Evolutionary conservation across 2,329 filamentous ascomycete genomes (phyloP), one percentile per base, ranked within the genome.

Genomic region (Westerdykella sp.): DNA sequence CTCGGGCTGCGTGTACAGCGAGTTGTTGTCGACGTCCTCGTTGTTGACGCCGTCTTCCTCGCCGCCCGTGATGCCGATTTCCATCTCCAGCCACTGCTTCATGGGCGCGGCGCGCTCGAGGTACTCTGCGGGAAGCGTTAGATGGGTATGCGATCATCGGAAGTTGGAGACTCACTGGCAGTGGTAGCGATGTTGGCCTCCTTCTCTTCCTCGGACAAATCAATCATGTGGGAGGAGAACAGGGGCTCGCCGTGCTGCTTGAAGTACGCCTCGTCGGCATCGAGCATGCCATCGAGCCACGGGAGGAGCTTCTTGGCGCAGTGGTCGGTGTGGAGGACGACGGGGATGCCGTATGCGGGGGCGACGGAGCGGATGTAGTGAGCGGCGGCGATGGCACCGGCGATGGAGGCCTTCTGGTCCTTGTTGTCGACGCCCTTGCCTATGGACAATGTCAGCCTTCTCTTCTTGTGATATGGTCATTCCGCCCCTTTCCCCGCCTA

Each of bases 11-110:
- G 91, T 97, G 83, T 97, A 96, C 55, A 97, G 83, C 49, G 86
- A 86, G 78, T 85, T 85, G 81, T 96, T 96, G 80, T 96, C 90
- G 57, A 96, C 90, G 60, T 84, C 81, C 75, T 95, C 89, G 78
- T 97, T 97, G 85, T 96, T 95, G 70, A 97, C 90, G 73, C 91
- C 91, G 61, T 96, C 90, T 73, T 96, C 90, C 77, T 96, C 90
- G 73, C 90, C 89, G 76, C 90, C 91, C 49, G 93, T 97, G 46
- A 63, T 62, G 68, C 85, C 87, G 55, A 94, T 88, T 74, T 89
- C 84, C 91, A 97, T 98, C 81, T 98, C 93, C 57, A 98, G 82
- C 88, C 88, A 97, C 74, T 96, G 89, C 80, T 63, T 95, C 87
- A 96, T 88, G 60, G 90, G 89, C 39, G 89, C 88, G 67, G 85